phyloP scores from a whole-genome alignment of 441 rosid genomes.

The Gossypium gossypioides region DNA sequence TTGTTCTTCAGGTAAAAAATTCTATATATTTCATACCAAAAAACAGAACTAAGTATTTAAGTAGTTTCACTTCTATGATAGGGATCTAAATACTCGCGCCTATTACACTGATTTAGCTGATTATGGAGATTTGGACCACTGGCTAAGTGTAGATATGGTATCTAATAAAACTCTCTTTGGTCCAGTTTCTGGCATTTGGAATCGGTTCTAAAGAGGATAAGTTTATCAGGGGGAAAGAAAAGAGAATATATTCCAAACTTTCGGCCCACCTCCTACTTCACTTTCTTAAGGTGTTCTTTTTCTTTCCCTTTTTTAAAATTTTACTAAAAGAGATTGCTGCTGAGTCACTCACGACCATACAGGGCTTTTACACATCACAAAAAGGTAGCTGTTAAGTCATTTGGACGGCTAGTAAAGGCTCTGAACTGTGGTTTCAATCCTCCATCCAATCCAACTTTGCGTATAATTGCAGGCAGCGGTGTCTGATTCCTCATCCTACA shows the following conservation, averaged over 20 bases:
- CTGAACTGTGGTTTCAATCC: background rate
- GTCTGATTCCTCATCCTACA: slow-evolving; percentile 19
- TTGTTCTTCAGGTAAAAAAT: background rate
- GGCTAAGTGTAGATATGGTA: background rate
- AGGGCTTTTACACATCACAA: background rate
- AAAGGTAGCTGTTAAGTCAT: slow-evolving; percentile 1
- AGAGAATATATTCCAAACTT: background rate
- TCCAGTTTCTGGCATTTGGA: background rate
- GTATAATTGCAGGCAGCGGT: slow-evolving; percentile 35
- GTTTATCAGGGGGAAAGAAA: background rate
- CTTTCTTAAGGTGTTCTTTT: background rate
- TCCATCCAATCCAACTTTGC: slow-evolving; percentile 28
- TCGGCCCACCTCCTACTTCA: background rate
- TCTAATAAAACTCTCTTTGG: background rate
- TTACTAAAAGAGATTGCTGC: background rate
- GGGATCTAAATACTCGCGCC: background rate
- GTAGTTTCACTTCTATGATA: too few relatives aligned
- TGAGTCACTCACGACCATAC: background rate
- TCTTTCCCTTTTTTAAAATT: background rate
- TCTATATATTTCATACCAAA: background rate
- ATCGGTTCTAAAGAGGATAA: background rate
- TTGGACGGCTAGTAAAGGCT: slow-evolving; percentile 22
- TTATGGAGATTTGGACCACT: background rate
- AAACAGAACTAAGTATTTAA: background rate
- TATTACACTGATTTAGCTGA: background rate